Percentiles rank a stretch among this genome's conserved stretches.
Evolutionary conservation across 768 basidiomycete genomes (phyloP).

Genomic region (Chlorophyllum brunneum): DNA sequence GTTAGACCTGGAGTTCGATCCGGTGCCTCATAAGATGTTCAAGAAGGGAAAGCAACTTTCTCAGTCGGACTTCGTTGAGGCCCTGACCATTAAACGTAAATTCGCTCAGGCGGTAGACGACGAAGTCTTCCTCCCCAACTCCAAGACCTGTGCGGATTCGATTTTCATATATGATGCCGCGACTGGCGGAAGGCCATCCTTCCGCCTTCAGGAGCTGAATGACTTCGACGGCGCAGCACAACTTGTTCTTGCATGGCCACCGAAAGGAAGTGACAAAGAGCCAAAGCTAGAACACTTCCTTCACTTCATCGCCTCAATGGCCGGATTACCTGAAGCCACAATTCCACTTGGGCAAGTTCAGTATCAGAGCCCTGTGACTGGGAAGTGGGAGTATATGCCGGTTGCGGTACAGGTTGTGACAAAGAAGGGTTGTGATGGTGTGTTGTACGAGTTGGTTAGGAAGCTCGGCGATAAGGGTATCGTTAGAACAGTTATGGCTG

Average conservation of each 20-base stretch:
- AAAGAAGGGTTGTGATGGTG: slow-evolving; percentile 30
- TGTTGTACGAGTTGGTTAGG: slow-evolving; percentile 29
- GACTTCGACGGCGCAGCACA: slow-evolving; percentile 25
- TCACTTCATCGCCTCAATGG: slow-evolving; percentile 34
- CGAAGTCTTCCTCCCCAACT: slow-evolving; percentile 26
- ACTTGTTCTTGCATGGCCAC: slow-evolving; percentile 21
- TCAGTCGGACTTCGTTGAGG: slow-evolving; percentile 22
- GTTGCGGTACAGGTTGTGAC: slow-evolving; percentile 34
- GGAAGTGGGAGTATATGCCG: slow-evolving; percentile 30
- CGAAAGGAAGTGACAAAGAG: slow-evolving; percentile 6
- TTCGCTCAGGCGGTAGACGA: slow-evolving; percentile 23
- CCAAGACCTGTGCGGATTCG: slow-evolving; percentile 29
- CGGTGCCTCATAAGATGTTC: slow-evolving; percentile 28
- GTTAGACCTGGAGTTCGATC: slow-evolving; percentile 23
- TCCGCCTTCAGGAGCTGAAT: slow-evolving; percentile 31
- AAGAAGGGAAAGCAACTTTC: slow-evolving; percentile 22
- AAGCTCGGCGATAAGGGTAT: slow-evolving; percentile 24
- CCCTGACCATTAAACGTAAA: slow-evolving; percentile 22
- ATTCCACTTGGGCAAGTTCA: slow-evolving; percentile 32
- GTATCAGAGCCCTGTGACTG: slow-evolving; percentile 31
- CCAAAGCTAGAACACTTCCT: slow-evolving; percentile 24
- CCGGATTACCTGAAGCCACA: slow-evolving; percentile 32
- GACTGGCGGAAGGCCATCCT: slow-evolving; percentile 31
- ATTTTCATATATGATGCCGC: slow-evolving; percentile 34
- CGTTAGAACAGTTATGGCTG: slow-evolving; percentile 21